Evolutionary conservation across 106 monocot genomes (phyloP).

Genomic region (Allium sativum): DNA sequence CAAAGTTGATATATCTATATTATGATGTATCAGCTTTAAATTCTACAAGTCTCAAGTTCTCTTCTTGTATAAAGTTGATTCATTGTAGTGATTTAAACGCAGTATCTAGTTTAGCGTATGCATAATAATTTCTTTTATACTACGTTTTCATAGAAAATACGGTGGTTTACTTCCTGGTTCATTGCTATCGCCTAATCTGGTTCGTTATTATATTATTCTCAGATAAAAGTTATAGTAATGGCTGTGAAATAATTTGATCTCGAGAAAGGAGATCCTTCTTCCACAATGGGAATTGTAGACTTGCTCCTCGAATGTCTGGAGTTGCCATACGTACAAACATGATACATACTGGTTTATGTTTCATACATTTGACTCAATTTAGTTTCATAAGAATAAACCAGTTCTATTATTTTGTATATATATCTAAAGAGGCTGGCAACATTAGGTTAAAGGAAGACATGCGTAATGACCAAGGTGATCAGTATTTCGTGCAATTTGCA

Average conservation of each 20-base stretch:
- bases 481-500: slow-evolving; percentile 98
- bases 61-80: too few relatives aligned
- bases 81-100: too few relatives aligned
- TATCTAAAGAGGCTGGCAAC: slow-evolving; percentile 68
- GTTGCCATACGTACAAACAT: slow-evolving; percentile 75
- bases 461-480: slow-evolving; percentile 99
- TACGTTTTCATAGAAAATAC: background rate
- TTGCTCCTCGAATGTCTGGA: slow-evolving; percentile 97
- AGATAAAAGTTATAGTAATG: slow-evolving; percentile 92
- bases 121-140: too few relatives aligned
- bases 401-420: background rate
- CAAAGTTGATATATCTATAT: too few relatives aligned
- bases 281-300: slow-evolving; percentile 96
- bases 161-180: background rate
- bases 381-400: background rate
- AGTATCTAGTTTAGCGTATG: too few relatives aligned
- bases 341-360: slow-evolving; percentile 29
- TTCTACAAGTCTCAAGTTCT: too few relatives aligned
- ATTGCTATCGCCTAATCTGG: slow-evolving; percentile 8
- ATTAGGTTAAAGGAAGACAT: slow-evolving; percentile 82
- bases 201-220: slow-evolving; percentile 18
- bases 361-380: too few relatives aligned
- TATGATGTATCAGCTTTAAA: too few relatives aligned
- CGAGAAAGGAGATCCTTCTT: slow-evolving; percentile 87
- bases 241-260: slow-evolving; percentile 88